Conservation (phyloP, 2,329 filamentous ascomycete species). For the Colletotrichum lupini region DNA sequence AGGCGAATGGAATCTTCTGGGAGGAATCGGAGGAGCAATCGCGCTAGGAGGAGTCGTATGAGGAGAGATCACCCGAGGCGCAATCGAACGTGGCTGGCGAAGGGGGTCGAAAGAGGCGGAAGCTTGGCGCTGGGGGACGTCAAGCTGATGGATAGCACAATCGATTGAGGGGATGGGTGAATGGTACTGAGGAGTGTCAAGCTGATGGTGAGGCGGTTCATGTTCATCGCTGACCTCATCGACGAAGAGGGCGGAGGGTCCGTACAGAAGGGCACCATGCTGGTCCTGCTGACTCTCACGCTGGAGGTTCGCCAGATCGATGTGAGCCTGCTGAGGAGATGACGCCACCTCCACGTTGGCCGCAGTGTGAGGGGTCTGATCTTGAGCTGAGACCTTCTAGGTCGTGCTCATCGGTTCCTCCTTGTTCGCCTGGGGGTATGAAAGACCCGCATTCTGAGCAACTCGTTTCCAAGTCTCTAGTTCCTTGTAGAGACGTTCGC, state of each 20-base stretch:
- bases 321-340: background rate
- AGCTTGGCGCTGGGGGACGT: too few relatives aligned
- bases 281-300: background rate
- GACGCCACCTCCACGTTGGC: background rate
- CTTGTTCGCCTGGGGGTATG: conserved; percentile 48
- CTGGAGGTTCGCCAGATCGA: background rate
- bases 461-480: conserved; percentile 82
- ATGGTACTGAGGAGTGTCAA: too few relatives aligned
- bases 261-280: background rate
- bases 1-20: background rate
- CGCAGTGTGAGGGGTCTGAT: background rate
- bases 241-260: background rate
- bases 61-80: background rate
- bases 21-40: background rate
- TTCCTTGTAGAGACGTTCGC: conserved; percentile 81
- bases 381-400: conserved; percentile 27
- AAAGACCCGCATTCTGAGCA: conserved; percentile 68
- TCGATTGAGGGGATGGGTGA: too few relatives aligned
- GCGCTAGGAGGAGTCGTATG: too few relatives aligned
- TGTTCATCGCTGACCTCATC: background rate
- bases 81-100: background rate
- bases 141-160: too few relatives aligned
- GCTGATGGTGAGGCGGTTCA: too few relatives aligned
- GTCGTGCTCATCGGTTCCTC: conserved; percentile 34
- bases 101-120: too few relatives aligned